Evolutionary conservation across 2,329 filamentous ascomycete species (phyloP), one percentile per base, ranked within the genome.

Genomic region (Gaeumannomyces sp.): DNA sequence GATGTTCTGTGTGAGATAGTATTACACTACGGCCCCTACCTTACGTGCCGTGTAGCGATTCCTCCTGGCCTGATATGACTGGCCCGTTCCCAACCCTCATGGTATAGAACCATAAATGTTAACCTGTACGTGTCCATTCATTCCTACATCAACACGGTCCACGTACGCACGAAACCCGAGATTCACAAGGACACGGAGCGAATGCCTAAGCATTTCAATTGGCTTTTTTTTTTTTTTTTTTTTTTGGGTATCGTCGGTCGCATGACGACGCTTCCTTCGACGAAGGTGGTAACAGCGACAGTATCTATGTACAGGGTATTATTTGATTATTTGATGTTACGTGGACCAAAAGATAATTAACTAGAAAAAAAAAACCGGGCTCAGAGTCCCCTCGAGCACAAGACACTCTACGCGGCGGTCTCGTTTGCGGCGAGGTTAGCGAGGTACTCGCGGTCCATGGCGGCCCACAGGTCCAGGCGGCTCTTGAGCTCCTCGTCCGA

Each of bases 401-500:
- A 59, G 11, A 33, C 11, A 22, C 59, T 27, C n/a, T 33, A 60
- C 2, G 11, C 31, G 22, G 33, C 14, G 22, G 61, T 63, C 22
- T 58, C 22, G 63, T 38, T 38, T 4, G 22, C 45, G 13, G 28
- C 57, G 16, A 62, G 56, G 19, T 4, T 57, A 11, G 27, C 57
- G 13, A 60, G 57, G 33, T 38, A 65, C 38, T 62, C 64, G 25
- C 33, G 56, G 50, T 65, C 64, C 57, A 65, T 59, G 19, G 33
- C 29, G 27, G 61, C 64, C 25, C 33, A 65, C 57, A 25, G 5
- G 13, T 19, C 50, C 56, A 65, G 33, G 27, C 57, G 57, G 60
- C 31, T 4, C 61, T 75, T 75, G 60, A 81, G 71, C 67, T 80
- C 77, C 27, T 70, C 74, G 16, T 81, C 73, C 4, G 69, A 73